A percentile compares a stretch with the other conserved stretches of the same genome.
Conservation (phyloP, 208 protist genomes). For the Trypanosoma congolense region DNA sequence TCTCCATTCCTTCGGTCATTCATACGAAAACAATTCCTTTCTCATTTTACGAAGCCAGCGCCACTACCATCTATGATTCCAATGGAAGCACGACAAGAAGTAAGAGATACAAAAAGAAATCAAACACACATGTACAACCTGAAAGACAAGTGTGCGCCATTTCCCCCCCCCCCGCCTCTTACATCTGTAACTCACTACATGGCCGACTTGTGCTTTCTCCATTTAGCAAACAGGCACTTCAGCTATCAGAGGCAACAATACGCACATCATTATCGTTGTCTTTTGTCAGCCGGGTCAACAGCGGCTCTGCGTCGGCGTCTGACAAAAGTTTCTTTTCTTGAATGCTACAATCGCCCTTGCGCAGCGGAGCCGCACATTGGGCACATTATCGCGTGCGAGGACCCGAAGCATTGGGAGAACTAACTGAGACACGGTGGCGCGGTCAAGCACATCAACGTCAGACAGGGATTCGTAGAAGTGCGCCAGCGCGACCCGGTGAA, state of each 20-base stretch:
- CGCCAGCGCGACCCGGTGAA: conserved; percentile 72
- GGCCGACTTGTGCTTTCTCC: not conserved
- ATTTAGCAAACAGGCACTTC: not conserved
- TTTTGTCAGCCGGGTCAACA: conserved; percentile 50
- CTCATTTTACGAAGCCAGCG: not conserved
- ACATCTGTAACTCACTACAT: not conserved
- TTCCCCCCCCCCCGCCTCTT: no score
- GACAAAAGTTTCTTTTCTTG: conserved; percentile 40
- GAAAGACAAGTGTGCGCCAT: no score
- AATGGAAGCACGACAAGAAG: not conserved
- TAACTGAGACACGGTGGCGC: conserved; percentile 31
- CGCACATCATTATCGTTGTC: conserved; percentile 68
- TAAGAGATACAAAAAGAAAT: not conserved
- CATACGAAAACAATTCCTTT: no score
- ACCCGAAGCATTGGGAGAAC: conserved; percentile 62
- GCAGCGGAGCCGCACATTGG: conserved; percentile 81
- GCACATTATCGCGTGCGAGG: conserved; percentile 60
- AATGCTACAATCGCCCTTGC: conserved; percentile 60
- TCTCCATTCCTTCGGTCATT: not conserved
- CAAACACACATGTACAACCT: not conserved
- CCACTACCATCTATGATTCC: no score
- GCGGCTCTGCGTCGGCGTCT: conserved; percentile 35
- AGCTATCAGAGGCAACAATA: conserved; percentile 32
- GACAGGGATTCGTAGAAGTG: conserved; percentile 70
- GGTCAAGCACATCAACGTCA: conserved; percentile 43